Evolutionary conservation across 1,139 yeast species (phyloP).

Genomic region (Zygoascus hellenicus): DNA sequence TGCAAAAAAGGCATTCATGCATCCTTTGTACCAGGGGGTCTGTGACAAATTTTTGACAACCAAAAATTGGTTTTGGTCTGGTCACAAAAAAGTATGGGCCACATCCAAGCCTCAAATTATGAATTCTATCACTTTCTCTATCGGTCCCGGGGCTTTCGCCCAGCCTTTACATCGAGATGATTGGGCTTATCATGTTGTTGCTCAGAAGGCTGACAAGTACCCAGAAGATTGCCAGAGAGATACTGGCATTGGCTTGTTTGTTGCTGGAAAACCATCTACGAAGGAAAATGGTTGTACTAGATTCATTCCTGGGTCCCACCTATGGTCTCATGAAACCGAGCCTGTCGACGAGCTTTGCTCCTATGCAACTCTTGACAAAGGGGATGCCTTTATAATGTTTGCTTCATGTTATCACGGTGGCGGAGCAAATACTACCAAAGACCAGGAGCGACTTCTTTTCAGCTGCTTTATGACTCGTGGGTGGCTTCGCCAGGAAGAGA

Average conservation of each 20-base stretch:
- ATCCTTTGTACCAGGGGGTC: constrained; percentile 7
- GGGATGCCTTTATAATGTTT: constrained; percentile 14
- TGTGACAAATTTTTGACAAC: constrained; percentile 8
- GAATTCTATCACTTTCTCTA: constrained; percentile 12
- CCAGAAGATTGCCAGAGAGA: constrained; percentile 10
- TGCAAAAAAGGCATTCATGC: constrained; percentile 6
- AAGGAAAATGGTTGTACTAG: constrained; percentile 13
- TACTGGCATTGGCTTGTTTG: constrained; percentile 12
- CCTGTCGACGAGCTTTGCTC: constrained; percentile 8
- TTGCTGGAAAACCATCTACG: constrained; percentile 13
- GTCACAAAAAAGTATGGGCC: constrained; percentile 9
- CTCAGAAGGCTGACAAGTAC: not conserved
- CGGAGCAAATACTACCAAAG: constrained; percentile 12
- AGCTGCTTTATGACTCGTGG: constrained; percentile 14
- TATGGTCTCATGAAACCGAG: constrained; percentile 10
- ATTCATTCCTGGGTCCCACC: constrained; percentile 13
- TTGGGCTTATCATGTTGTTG: constrained; percentile 9
- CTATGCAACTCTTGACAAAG: constrained; percentile 10
- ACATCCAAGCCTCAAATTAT: constrained; percentile 12
- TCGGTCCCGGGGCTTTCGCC: constrained; percentile 12
- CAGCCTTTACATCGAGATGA: constrained; percentile 13
- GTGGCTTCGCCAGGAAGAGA: constrained; percentile 13
- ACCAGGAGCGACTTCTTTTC: constrained; percentile 12
- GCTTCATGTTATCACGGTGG: constrained; percentile 16
- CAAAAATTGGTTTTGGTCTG: constrained; percentile 9